Conservation (phyloP, 768 basidiomycete genomes). For the Russula olivacea region DNA sequence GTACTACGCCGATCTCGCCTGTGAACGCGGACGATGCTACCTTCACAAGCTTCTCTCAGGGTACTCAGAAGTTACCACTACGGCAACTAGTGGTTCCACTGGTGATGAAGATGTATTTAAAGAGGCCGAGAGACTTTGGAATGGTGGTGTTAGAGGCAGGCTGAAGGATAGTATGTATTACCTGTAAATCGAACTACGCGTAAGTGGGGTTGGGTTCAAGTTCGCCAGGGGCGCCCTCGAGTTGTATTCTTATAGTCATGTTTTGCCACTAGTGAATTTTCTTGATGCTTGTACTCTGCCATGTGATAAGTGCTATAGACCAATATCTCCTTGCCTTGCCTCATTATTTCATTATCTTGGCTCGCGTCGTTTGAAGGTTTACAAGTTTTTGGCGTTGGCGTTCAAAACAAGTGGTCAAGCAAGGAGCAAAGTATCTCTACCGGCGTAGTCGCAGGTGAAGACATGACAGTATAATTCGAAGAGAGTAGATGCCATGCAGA, state of each 20-base stretch:
- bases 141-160: constrained; percentile 44
- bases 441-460: background rate
- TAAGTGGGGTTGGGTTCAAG: background rate
- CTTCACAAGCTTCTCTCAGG: constrained; percentile 45
- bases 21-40: constrained; percentile 52
- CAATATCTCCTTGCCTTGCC: background rate
- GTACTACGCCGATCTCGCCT: constrained; percentile 45
- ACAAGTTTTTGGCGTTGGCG: background rate
- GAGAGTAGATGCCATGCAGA: background rate
- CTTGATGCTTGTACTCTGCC: background rate
- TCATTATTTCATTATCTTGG: background rate
- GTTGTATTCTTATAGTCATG: background rate
- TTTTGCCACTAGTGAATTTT: background rate
- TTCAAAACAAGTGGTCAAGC: background rate
- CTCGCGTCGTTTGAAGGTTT: background rate
- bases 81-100: constrained; percentile 34
- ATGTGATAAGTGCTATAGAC: background rate
- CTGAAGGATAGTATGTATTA: constrained; percentile 76
- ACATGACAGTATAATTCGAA: background rate
- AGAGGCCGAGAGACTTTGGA: constrained; percentile 56
- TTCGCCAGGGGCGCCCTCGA: background rate
- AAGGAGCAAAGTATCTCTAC: background rate
- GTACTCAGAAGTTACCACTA: constrained; percentile 31
- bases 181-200: constrained; percentile 35
- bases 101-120: constrained; percentile 45